Base-by-base conservation (phyloP, 176 grass and related monocot species). In the Carex kokanica region DNA sequence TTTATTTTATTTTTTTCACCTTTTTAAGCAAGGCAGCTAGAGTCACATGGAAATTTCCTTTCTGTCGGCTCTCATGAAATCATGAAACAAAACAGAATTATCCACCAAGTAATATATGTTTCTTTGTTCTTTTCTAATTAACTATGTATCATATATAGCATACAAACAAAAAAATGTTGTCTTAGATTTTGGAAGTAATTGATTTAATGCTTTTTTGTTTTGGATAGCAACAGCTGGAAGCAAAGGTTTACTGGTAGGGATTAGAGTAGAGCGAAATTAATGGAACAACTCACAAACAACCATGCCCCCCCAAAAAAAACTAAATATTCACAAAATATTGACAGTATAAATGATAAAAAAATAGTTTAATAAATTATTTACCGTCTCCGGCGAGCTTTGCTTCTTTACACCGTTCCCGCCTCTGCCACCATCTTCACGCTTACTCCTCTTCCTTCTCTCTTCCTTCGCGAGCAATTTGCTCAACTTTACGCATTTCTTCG, bases 401-500 rank as follows among this genome's bases (percentile, higher is more conserved):
- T 78, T 5, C 66, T 27, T 64, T 4, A 73, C 24, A 4, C 3
- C n/a, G 25, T 36, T 53, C 18, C 14, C 82, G 81, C 63, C 90
- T 84, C 72, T 84, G 83, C 72, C 91, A 72, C 60, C 53, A 18
- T 55, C 83, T 74, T 45, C 56, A 23, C 20, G 83, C 79, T 84
- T 86, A 88, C 20, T 62, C 31, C 49, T 60, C 77, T 31, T 65
- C 72, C 72, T 70, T 38, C 23, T 68, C 67, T 84, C 89, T 89
- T 78, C 72, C 54, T 83, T 89, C 84, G 40, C 83, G 36, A 49
- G 86, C 59, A 91, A 84, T 36, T 92, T 92, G 88, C 90, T 97
- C 64, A 94, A 85, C 84, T 89, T 97, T 18, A 94, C 73, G 14
- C 88, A 90, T 80, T 85, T 88, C 88, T 94, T 97, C n/a, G 92